Evolutionary conservation across 192 early-diverging fungal genomes (phyloP).

Genomic region (Physocladia obscura): DNA sequence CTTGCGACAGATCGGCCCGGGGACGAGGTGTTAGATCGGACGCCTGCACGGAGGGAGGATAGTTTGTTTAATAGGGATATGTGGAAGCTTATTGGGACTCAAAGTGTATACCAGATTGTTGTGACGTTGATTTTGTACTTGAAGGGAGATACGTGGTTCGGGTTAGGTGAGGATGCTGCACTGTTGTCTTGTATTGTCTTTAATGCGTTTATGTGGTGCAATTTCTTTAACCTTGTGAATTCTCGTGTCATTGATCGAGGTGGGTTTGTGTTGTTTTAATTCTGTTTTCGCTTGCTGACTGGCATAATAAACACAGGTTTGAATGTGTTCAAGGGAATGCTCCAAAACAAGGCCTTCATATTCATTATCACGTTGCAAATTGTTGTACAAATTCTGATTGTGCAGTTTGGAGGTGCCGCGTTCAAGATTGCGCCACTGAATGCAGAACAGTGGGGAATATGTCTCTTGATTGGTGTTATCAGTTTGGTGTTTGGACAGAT

Average conservation of each 20-base stretch:
- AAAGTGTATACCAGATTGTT: constrained; percentile 84
- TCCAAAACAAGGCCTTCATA: constrained; percentile 38
- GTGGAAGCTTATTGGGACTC: constrained; percentile 90
- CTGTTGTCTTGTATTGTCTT: too few relatives aligned
- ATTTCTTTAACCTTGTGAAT: too few relatives aligned
- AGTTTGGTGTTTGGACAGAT: constrained; percentile 83
- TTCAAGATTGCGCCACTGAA: constrained; percentile 44
- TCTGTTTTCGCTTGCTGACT: too few relatives aligned
- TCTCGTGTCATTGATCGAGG: too few relatives aligned
- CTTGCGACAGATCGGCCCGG: constrained; percentile 89
- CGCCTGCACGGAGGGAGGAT: constrained; percentile 72
- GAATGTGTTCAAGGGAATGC: constrained; percentile 44
- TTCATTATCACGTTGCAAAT: constrained; percentile 29
- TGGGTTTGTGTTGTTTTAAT: too few relatives aligned
- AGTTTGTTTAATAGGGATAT: constrained; percentile 82
- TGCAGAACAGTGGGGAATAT: constrained; percentile 83
- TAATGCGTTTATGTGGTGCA: too few relatives aligned
- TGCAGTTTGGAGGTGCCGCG: constrained; percentile 36
- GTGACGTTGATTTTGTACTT: constrained; percentile 74
- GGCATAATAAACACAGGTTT: too few relatives aligned
- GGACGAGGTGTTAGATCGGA: constrained; percentile 74
- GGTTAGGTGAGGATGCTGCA: too few relatives aligned
- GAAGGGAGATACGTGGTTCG: constrained; percentile 19
- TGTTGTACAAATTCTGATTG: constrained; percentile 38
- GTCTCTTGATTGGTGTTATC: constrained; percentile 72